A percentile compares a stretch with the other conserved stretches of the same genome.
Conservation (phyloP, 352 stramenopile species). For the Pythium phragmiticola region DNA sequence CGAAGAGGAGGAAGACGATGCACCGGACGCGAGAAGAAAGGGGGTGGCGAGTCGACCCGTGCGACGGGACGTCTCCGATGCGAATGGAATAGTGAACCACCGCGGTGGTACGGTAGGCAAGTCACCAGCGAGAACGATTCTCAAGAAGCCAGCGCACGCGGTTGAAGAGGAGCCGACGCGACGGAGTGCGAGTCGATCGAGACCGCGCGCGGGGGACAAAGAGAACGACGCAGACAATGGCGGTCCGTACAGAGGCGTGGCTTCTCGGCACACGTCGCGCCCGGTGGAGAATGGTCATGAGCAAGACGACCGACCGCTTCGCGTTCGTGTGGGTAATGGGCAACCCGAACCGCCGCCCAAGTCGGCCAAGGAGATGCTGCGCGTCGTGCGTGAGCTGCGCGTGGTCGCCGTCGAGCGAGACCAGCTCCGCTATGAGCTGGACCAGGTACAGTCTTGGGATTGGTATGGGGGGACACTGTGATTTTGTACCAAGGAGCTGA, state of each 20-base stretch:
- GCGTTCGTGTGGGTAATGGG: not conserved
- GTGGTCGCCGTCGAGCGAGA: constrained; percentile 69
- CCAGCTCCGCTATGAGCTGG: constrained; percentile 73
- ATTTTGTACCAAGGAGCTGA: no score
- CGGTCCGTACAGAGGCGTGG: constrained; percentile 27
- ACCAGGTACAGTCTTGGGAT: constrained; percentile 35
- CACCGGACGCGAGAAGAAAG: not conserved
- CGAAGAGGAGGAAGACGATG: constrained; percentile 5
- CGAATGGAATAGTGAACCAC: not conserved
- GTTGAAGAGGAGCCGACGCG: not conserved
- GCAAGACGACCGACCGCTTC: constrained; percentile 5
- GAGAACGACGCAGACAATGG: constrained; percentile 1
- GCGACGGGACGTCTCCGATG: not conserved
- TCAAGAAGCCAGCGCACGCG: constrained; percentile 14
- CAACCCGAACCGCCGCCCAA: constrained; percentile 11
- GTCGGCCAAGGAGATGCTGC: constrained; percentile 26
- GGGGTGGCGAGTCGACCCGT: not conserved
- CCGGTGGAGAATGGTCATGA: constrained; percentile 3
- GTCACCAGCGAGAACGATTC: constrained; percentile 24
- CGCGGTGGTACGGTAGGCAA: not conserved
- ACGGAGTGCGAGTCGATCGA: not conserved
- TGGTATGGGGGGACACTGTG: not conserved
- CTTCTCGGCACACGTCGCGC: not conserved
- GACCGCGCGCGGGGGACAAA: not conserved
- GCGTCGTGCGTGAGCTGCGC: constrained; percentile 53